phyloP scores from a whole-genome alignment of 148 eudicot genomes.

The Vaccinium darrowii region DNA sequence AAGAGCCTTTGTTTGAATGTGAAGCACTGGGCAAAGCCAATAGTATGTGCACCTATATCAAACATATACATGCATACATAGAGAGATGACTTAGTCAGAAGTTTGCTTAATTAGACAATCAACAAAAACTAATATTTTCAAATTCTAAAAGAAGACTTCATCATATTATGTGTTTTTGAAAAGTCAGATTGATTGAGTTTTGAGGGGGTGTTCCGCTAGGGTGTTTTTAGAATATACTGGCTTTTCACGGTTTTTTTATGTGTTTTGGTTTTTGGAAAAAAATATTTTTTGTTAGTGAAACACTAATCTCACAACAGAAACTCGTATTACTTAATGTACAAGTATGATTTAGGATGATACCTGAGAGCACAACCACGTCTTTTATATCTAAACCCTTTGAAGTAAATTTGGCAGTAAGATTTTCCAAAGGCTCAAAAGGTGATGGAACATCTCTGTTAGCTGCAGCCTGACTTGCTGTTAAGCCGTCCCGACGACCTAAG shows the following conservation, averaged over 20 bases:
- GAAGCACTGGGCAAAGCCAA: conserved; percentile 71
- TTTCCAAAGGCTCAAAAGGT: conserved; percentile 59
- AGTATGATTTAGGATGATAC: conserved; percentile 26
- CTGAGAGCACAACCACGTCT: conserved; percentile 71
- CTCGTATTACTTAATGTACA: too few relatives aligned
- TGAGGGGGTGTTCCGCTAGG: too few relatives aligned
- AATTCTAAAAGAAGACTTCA: too few relatives aligned
- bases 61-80: background rate
- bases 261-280: too few relatives aligned
- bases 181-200: too few relatives aligned
- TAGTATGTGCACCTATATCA: conserved; percentile 64
- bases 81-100: background rate
- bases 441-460: conserved; percentile 65
- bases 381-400: conserved; percentile 57
- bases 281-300: too few relatives aligned
- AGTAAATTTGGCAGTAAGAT: conserved; percentile 67
- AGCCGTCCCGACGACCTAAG: conserved; percentile 71
- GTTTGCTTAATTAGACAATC: background rate
- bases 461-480: conserved; percentile 48
- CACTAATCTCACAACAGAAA: too few relatives aligned
- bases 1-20: conserved; percentile 63
- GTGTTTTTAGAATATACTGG: too few relatives aligned
- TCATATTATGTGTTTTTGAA: too few relatives aligned
- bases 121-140: too few relatives aligned
- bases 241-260: too few relatives aligned